Percentiles rank a stretch among this genome's conserved stretches.
Conservation (phyloP, 2,329 filamentous ascomycete genomes). For the Phialemoniopsis sp. region DNA sequence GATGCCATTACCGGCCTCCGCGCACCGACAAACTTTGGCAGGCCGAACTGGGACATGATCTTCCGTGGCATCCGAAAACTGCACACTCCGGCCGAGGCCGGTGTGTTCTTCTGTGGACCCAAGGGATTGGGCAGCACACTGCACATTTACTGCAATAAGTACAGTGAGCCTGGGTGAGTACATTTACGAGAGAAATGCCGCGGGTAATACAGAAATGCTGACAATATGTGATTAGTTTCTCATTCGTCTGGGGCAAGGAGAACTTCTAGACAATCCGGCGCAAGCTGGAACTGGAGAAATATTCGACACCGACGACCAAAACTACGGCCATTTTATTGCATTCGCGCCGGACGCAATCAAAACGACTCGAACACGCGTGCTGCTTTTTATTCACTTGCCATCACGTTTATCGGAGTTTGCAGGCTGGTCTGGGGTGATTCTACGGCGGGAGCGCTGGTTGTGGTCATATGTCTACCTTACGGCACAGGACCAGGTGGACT, state of each 20-base stretch:
- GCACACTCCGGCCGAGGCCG: constrained; percentile 67
- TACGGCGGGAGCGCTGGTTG: too few relatives aligned
- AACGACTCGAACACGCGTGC: too few relatives aligned
- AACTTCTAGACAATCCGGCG: constrained; percentile 48
- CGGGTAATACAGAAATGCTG: neutral
- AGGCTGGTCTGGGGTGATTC: too few relatives aligned
- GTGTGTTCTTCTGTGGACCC: constrained; percentile 83
- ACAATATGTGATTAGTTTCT: constrained; percentile 35
- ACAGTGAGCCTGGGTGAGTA: constrained; percentile 73
- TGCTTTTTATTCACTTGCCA: too few relatives aligned
- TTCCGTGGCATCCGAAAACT: constrained; percentile 80
- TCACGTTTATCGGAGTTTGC: too few relatives aligned
- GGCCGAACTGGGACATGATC: constrained; percentile 88
- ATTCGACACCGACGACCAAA: too few relatives aligned
- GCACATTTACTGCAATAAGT: constrained; percentile 84
- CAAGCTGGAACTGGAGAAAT: neutral
- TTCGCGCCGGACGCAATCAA: too few relatives aligned
- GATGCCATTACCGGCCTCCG: constrained; percentile 81
- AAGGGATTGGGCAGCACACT: constrained; percentile 73
- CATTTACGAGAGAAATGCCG: constrained; percentile 8
- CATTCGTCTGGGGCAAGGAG: constrained; percentile 66
- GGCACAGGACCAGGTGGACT: too few relatives aligned
- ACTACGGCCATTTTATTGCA: too few relatives aligned
- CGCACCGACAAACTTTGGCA: constrained; percentile 79
- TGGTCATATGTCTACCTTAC: too few relatives aligned